Evolutionary conservation across 345 rosid genomes (phyloP), one percentile per base, ranked within the genome.

Genomic region (Citrus medica): DNA sequence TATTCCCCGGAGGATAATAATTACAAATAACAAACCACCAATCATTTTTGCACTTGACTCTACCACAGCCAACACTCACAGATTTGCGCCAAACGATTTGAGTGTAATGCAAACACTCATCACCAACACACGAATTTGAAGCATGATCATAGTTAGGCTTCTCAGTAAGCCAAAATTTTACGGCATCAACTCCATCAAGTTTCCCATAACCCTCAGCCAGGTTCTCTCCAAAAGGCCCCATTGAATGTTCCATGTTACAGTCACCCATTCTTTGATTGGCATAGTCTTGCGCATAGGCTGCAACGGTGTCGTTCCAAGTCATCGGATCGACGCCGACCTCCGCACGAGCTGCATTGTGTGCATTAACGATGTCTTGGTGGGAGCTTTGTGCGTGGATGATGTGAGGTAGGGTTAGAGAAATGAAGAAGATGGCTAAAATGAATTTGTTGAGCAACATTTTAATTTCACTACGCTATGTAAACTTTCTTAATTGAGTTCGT

Each of bases 41-140:
- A 19, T 80, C 82, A 8, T 74, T 84, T 10, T 19, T 14, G 64
- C 87, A 86, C 27, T 59, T 24, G 12, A 65, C 80, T 35, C 61
- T 81, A n/a, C 65, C 82, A 10, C 86, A 83, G 0, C 89, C 83
- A 0, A 86, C 2, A 9, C 64, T 48, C 22, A 58, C 2, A 0
- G 82, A 70, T 3, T 79, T 24, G 0, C 66, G 5, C 86, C 89
- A 83, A 9, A 86, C 78, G 21, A 86, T 59, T n/a, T 84, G 79
- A 48, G 87, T 84, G 69, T 82, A 86, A 67, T 84, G 89, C 48
- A 53, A 9, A 58, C 86, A 87, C 17, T 71, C 21, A 7, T 51
- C 68, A 0, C 80, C 83, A 0, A 33, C 35, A 4, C 77, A 84
- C 0, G 76, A 7, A 65, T 83, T 83, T 1, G 83, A 69, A 3